Percentiles rank a stretch among this genome's conserved stretches.
phyloP scores from a whole-genome alignment of 1,139 yeast species.

The Scheffersomyces quercinus region DNA sequence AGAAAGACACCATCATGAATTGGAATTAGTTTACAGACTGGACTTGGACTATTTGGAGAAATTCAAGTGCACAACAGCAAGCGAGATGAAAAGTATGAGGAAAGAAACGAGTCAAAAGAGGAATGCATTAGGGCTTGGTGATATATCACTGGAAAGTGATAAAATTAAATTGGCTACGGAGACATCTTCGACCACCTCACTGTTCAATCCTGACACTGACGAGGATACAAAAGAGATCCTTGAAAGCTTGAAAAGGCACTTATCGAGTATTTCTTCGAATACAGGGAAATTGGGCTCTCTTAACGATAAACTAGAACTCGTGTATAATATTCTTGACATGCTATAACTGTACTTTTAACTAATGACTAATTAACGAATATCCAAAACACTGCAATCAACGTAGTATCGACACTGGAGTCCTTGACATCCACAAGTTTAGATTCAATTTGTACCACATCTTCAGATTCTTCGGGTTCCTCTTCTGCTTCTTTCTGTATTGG shows the following conservation, averaged over 20 bases:
- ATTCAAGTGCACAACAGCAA: constrained; percentile 12
- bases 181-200: neutral
- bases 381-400: constrained; percentile 35
- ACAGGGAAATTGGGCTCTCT: constrained; percentile 22
- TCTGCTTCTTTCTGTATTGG: neutral
- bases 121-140: constrained; percentile 1
- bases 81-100: constrained; percentile 7
- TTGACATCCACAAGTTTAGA: neutral
- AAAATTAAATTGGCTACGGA: constrained; percentile 2
- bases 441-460: neutral
- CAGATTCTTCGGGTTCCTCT: neutral
- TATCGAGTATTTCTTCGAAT: constrained; percentile 18
- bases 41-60: constrained; percentile 36
- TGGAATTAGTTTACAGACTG: constrained; percentile 26
- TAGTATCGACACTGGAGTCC: neutral
- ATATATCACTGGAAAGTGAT: neutral
- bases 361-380: constrained; percentile 20
- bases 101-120: constrained; percentile 6
- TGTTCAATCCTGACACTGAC: constrained; percentile 29
- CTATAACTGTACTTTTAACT: constrained; percentile 1
- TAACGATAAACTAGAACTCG: constrained; percentile 28
- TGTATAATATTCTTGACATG: constrained; percentile 28
- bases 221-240: constrained; percentile 23
- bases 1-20: constrained; percentile 25
- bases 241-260: constrained; percentile 17